Evolutionary conservation across 2,329 filamentous ascomycete genomes (phyloP).

Genomic region (Ceratocystis eucalypticola): DNA sequence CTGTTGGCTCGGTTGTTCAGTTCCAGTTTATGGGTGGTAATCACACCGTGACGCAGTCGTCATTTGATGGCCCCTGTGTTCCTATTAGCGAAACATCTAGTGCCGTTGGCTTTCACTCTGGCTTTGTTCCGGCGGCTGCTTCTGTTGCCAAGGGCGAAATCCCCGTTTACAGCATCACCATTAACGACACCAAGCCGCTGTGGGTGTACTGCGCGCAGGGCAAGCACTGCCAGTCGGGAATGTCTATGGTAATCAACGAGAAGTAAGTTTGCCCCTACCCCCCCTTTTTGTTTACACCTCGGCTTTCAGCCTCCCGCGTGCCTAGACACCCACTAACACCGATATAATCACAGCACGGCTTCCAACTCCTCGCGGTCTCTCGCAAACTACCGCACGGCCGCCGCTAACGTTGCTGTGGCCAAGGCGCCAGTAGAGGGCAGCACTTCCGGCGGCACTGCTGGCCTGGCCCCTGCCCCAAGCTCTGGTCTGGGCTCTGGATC

Average conservation of each 20-base stretch:
- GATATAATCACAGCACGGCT: conserved; percentile 27
- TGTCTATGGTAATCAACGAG: conserved; percentile 65
- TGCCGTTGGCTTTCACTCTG: conserved; percentile 51
- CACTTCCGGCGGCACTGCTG: conserved; percentile 14
- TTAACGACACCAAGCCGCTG: conserved; percentile 56
- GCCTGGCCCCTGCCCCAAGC: conserved; percentile 10
- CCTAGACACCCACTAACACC: neutral
- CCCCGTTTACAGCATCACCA: conserved; percentile 56
- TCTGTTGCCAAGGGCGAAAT: conserved; percentile 36
- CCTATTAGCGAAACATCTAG: conserved; percentile 42
- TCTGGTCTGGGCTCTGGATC: conserved; percentile 4
- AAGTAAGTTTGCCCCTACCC: conserved; percentile 36
- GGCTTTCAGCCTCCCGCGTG: neutral
- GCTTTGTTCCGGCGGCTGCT: conserved; percentile 51
- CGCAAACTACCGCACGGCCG: conserved; percentile 33
- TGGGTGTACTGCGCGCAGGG: conserved; percentile 70
- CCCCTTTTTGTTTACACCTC: neutral
- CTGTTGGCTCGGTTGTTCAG: conserved; percentile 55
- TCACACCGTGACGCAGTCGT: conserved; percentile 69
- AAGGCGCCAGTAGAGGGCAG: conserved; percentile 21
- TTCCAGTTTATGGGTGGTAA: conserved; percentile 56
- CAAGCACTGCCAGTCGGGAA: conserved; percentile 60
- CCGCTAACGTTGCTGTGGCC: conserved; percentile 26
- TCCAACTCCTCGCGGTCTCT: conserved; percentile 42
- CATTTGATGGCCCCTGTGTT: conserved; percentile 46